Evolutionary conservation across 257 asterid species (phyloP), one percentile per base, ranked within the genome.

Genomic region (Nicotiana obtusifolia): DNA sequence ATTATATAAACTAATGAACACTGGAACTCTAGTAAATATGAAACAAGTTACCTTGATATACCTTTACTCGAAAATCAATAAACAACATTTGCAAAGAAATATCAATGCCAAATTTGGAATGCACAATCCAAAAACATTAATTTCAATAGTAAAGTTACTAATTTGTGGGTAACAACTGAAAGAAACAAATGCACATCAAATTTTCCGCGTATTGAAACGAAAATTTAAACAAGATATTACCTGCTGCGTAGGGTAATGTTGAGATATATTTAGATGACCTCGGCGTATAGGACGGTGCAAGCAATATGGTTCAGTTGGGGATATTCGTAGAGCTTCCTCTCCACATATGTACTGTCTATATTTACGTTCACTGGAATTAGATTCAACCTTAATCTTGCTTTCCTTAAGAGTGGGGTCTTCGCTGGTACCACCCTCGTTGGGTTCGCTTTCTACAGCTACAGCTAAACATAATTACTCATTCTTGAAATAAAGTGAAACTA

Each of bases 241-340:
- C 97, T 96, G 98, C 89, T 94, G 98, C 89, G 87, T 81, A 65
- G 98, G 90, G 86, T 94, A 96, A 88, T 93, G 87, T 81, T 88
- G 87, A 86, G 99, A 96, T 79, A 93, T 90, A 86, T 94, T 96
- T 86, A 96, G 90, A 87, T 93, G 98, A 52, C 99, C 99, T 87
- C 99, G 89, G 82, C 99, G 99, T 82, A 96, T 91, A 77, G 99
- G 99, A 26, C 99, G 94, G 59, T 91, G 86, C 89, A 96, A 91
- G 89, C 97, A 88, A 89, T 96, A 96, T 79, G 98, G 97, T 85
- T 94, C 97, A 54, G 84, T 86, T 31, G 91, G 88, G 68, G 97
- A 86, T 83, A 94, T 91, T 91, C 89, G 88, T 78, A 94, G 86
- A 90, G 98, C 98, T 86, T 96, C 99, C 83, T 94, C 99, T 68